These are phyloP conservation scores for Carpinus viminea DNA, from an alignment of 306 rosid species.

Conservation along the genomic window DNA sequence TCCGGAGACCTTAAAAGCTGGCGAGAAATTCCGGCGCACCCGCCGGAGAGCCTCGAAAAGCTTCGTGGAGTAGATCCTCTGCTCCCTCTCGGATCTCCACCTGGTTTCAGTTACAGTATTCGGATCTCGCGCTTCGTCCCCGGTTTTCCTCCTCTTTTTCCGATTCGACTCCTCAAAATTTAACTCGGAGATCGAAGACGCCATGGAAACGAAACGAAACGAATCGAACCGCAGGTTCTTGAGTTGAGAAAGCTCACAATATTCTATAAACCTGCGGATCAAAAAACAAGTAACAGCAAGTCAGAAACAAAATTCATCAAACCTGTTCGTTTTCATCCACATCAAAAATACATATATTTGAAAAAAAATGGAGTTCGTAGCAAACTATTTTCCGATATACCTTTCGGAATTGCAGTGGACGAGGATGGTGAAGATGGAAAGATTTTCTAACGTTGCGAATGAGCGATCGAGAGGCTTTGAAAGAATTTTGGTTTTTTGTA, in stretches of 20 bases:
- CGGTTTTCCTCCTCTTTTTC: constrained; percentile 54
- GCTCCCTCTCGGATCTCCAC: constrained; percentile 75
- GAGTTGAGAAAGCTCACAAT: neutral
- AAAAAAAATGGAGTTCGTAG: neutral
- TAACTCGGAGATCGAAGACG: constrained; percentile 30
- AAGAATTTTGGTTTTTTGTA: neutral
- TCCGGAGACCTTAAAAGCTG: constrained; percentile 15
- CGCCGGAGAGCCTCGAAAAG: constrained; percentile 62
- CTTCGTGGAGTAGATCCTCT: constrained; percentile 66
- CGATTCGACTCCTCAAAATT: constrained; percentile 42
- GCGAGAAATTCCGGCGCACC: constrained; percentile 33
- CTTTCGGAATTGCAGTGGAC: neutral
- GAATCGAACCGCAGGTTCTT: neutral
- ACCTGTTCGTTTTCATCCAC: too few relatives aligned
- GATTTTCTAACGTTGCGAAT: neutral
- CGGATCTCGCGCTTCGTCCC: constrained; percentile 9
- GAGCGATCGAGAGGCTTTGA: neutral
- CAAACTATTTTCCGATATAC: neutral
- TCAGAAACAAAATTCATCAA: too few relatives aligned
- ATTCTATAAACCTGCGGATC: neutral
- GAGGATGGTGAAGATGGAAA: too few relatives aligned
- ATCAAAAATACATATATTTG: too few relatives aligned
- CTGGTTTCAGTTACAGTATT: constrained; percentile 19
- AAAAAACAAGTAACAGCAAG: neutral
- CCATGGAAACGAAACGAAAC: constrained; percentile 27